Evolutionary conservation across 164 flowering plant genomes (phyloP), one percentile per base, ranked within the genome.

Genomic region (Tinospora cordifolia): DNA sequence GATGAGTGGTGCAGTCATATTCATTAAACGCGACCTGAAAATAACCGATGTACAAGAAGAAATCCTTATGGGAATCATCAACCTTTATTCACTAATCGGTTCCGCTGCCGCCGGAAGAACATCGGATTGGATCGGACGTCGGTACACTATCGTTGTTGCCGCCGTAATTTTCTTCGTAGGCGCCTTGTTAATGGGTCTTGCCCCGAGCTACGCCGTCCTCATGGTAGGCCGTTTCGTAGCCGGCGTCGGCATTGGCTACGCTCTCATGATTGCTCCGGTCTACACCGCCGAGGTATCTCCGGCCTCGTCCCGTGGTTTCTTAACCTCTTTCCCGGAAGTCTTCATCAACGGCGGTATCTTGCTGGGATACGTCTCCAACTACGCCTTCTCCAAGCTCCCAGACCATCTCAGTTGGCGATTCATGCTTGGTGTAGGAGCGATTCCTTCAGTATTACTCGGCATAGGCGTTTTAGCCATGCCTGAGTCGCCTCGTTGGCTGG

Each of bases 61-160:
- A 27, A 24, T 86, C 30, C 76, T 86, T 1, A 65, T 57, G 17
- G 87, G 87, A 0, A 80, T 74, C 47, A 38, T 86, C 62, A 81
- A 77, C 74, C 14, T 84, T 0, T 84, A 76, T 77, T 83, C 80
- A 15, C 77, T 86, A 0, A 3, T 86, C 0, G 89, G 89, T 6
- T 78, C 89, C 2, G 68, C 73, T 11, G 78, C 75, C 13, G 89
- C 87, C 11, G 89, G 89, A 13, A 10, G 83, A 15, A 83, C 86
- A 26, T 86, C 89, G 21, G 89, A 86, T 75, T 79, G 82, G 85
- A 75, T 86, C 21, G 89, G 89, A 13, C 83, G 89, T 6, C 82
- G 86, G 1, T 82, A 73, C 75, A 83, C 86, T 7, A 83, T 85
- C 9, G 82, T 83, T 7, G 3, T 85, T 8, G 79, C 86, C 57